Base-by-base conservation (phyloP, 495 filamentous ascomycete species). In the Copromyces sp. region DNA sequence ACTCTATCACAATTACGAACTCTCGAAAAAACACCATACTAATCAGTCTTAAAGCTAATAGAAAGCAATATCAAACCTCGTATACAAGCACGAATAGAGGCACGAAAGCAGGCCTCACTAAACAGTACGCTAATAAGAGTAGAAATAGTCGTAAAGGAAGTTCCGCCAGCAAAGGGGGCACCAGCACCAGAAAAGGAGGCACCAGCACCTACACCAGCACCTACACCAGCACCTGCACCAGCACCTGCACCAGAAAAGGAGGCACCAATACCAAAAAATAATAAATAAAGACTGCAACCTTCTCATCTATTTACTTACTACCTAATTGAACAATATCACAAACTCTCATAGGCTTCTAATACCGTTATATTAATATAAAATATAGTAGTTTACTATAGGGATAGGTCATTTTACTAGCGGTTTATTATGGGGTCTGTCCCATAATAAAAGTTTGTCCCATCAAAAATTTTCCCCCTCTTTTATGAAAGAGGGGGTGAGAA, bases 1-100 rank as follows among this genome's bases (percentile, higher is more conserved):
- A n/a, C 2, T 9, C 0, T 45, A n/a, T n/a, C 3, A n/a, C 0
- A 3, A n/a, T 3, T 45, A 3, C 0, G 7, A 14, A 1, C 3
- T n/a, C 2, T 45, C 17, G 0, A 45, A 20, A n/a, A 3, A 45
- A 45, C 9, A 45, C 1, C n/a, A 45, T 45, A n/a, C 3, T 45
- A 9, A 17, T 3, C 0, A 8, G 17, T 45, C 6, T 17, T 45
- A n/a, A 45, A 45, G 2, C 7, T 8, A 4, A 3, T 45, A 8
- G 7, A 45, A 17, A 1, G 17, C 16, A 45, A 0, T 3, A 9
- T 20, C n/a, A 45, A 17, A 45, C 17, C 0, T 45, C 0, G 3
- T 20, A 45, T 45, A 9, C 3, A 45, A 6, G 17, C 16, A 20
- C 2, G 8, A 9, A 45, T 45, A 9, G 3, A 45, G 7, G 17